phyloP scores from a whole-genome alignment of 2,329 filamentous ascomycete species.

The Phaeosphaeriaceae sp. region DNA sequence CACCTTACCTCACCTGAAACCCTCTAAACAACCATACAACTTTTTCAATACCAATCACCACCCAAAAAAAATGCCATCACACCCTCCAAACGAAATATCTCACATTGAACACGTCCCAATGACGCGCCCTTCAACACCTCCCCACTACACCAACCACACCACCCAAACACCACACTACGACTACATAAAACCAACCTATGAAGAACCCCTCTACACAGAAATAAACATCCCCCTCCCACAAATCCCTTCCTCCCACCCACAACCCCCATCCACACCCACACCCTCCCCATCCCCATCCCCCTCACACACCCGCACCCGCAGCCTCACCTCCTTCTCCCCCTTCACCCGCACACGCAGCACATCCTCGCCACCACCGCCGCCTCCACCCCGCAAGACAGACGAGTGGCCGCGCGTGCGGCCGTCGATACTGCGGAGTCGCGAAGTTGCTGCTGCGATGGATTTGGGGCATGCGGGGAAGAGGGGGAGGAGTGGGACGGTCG shows the following conservation, averaged over 20 bases:
- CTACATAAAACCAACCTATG: slow-evolving; percentile 8
- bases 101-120: too few relatives aligned
- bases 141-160: not conserved
- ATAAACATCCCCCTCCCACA: slow-evolving; percentile 42
- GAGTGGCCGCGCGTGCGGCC: slow-evolving; percentile 25
- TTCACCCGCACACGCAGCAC: slow-evolving; percentile 28
- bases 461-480: slow-evolving; percentile 26
- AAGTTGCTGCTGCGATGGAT: slow-evolving; percentile 34
- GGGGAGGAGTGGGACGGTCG: slow-evolving; percentile 32
- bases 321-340: slow-evolving; percentile 32
- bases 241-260: slow-evolving; percentile 19
- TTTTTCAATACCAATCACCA: too few relatives aligned
- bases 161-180: not conserved
- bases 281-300: not conserved
- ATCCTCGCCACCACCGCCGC: slow-evolving; percentile 8
- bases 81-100: too few relatives aligned
- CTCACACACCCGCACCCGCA: slow-evolving; percentile 19
- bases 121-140: too few relatives aligned
- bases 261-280: slow-evolving; percentile 5
- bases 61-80: too few relatives aligned
- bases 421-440: slow-evolving; percentile 24
- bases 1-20: too few relatives aligned
- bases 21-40: too few relatives aligned
- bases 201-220: slow-evolving; percentile 41
- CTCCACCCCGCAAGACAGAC: not conserved